Evolutionary conservation across 1,139 yeast species (phyloP).

Genomic region (Yarrowia galli): DNA sequence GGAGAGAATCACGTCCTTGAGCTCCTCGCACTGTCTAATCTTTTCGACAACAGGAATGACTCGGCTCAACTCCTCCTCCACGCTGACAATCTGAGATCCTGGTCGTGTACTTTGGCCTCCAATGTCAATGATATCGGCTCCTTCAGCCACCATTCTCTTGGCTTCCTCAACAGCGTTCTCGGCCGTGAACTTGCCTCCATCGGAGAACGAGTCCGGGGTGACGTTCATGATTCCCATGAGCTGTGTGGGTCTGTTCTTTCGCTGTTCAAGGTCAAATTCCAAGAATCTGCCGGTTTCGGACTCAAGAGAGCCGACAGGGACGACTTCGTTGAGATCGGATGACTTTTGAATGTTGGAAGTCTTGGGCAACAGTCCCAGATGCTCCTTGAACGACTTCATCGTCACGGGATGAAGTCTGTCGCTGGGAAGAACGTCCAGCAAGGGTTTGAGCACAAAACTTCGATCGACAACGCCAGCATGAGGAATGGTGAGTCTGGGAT

Average conservation of each 20-base stretch:
- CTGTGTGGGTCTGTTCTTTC: conserved; percentile 45
- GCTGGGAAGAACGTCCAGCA: conserved; percentile 77
- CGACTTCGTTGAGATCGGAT: conserved; percentile 47
- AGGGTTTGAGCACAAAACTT: conserved; percentile 86
- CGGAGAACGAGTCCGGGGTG: conserved; percentile 96
- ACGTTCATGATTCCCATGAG: conserved; percentile 89
- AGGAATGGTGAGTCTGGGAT: conserved; percentile 72
- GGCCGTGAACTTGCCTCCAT: conserved; percentile 67
- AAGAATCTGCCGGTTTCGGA: conserved; percentile 42
- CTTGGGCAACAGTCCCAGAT: conserved; percentile 59
- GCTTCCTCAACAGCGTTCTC: conserved; percentile 55
- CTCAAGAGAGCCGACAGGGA: conserved; percentile 47
- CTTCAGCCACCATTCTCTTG: conserved; percentile 59
- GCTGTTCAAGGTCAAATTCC: conserved; percentile 46
- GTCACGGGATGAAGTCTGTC: conserved; percentile 74
- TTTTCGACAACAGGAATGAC: conserved; percentile 74
- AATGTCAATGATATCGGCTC: conserved; percentile 76
- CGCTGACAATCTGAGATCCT: conserved; percentile 62
- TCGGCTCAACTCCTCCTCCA: conserved; percentile 66
- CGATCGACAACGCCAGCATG: conserved; percentile 89
- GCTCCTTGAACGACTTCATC: conserved; percentile 77
- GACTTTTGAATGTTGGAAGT: conserved; percentile 48
- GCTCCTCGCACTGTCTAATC: conserved; percentile 57
- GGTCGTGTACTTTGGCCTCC: conserved; percentile 97
- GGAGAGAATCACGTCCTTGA: conserved; percentile 65